Base-by-base conservation (phyloP, 768 basidiomycete genomes). In the Rhizopogon rudus region DNA sequence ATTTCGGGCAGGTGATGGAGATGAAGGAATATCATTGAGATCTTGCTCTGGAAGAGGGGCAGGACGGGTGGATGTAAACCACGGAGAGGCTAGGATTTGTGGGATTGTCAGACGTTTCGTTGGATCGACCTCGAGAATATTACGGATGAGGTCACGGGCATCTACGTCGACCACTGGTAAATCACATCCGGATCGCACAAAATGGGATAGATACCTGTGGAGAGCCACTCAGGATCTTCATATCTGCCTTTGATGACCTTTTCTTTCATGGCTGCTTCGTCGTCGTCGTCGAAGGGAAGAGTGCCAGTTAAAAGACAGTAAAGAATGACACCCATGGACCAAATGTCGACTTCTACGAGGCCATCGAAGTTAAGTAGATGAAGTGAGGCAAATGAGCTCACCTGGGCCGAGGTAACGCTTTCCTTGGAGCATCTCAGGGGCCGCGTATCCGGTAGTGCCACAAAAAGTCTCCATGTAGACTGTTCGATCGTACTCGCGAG, bases 191-290 rank as follows among this genome's bases (percentile, higher is more conserved):
- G 12, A 37, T 51, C 25, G 7, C 31, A 25, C 12, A 14, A 14
- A 42, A 22, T 31, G 5, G 28, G 7, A 45, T 28, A 65, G 76
- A 54, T 69, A 95, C 95, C 92, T 63, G 79, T 72, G 29, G 92
- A 91, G 16, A 98, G 76, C 94, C 95, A 99, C 55, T 85, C 82
- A 6, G 93, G 94, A 65, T 98, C 91, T 59, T 96, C 92, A 65
- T 90, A 98, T 44, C 88, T 84, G 14, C 88, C 92, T 59, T 83
- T 75, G 52, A 93, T 84, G 58, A 99, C 90, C 70, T 90, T 87
- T 51, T 77, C 74, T 58, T 86, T 86, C 92, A 96, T 96, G 12
- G 87, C 67, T 40, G 71, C 69, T 71, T 93, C 91, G 66, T 94
- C 87, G 55, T 95, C 93, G 61, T 94, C 89, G 62, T 94, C 92